Evolutionary conservation across 139 green algal genomes (phyloP), one percentile per base, ranked within the genome.

Genomic region (Picochlorum costavermella): DNA sequence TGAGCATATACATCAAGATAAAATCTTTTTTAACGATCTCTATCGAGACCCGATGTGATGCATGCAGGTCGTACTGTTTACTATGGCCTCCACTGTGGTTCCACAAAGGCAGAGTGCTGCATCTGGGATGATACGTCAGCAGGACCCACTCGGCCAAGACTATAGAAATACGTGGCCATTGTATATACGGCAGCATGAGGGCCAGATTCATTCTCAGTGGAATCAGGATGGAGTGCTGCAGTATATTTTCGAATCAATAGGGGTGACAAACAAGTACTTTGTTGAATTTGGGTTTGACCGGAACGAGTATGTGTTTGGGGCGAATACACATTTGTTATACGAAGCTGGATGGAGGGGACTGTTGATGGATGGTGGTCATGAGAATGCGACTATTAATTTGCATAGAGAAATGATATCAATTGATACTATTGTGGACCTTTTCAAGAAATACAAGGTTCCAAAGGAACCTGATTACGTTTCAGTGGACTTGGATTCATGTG

Each of bases 201-300:
- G 33, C 11, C 33, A 53, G 12, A 14, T 53, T 53, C 17, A 28
- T 20, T 53, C 46, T 53, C 46, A 53, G 12, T 20, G 46, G 16
- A 23, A 23, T 53, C 46, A 53, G 20, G 46, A 53, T 53, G 46
- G 46, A 6, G n/a, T 53, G n/a, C 16, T 53, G n/a, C 17, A 53
- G 46, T 53, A 53, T 53, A 53, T 53, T 28, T 53, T 53, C 20
- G 46, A 23, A 28, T 23, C 16, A 0, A 53, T 53, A 23, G 46
- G 46, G 46, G 46, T 53, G n/a, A 61, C 56, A 43, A 61, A 61
- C n/a, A 43, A 45, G n/a, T 61, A 53, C n/a, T 61, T 61, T 61
- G 56, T 45, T n/a, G 56, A 61, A 29, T 61, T 61, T 45, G 56
- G 56, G 12, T 61, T 61, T 61, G 56, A 61, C 0, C 30, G 6